These are phyloP conservation scores for Saccharomyces hybrid DNA, from an alignment of 1,139 yeast species.

Conservation along the genomic window DNA sequence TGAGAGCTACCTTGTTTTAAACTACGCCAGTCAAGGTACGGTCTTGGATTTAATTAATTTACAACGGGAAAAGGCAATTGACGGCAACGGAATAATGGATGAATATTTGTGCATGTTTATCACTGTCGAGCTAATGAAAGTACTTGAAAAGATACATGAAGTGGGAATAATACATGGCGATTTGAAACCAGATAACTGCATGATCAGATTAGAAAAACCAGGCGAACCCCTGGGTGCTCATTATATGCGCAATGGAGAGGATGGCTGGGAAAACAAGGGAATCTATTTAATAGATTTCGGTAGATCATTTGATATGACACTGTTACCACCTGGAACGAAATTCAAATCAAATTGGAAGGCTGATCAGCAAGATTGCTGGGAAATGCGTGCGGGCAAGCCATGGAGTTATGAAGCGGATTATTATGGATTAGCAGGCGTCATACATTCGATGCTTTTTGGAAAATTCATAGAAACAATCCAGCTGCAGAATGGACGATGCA, in stretches of 20 bases:
- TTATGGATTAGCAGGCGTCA: conserved; percentile 70
- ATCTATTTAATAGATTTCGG: conserved; percentile 76
- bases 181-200: conserved; percentile 78
- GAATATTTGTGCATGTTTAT: conserved; percentile 61
- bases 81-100: conserved; percentile 34
- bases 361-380: conserved; percentile 71
- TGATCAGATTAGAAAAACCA: conserved; percentile 50
- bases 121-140: conserved; percentile 53
- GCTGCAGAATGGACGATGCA: conserved; percentile 29
- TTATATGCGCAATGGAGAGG: conserved; percentile 34
- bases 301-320: conserved; percentile 62
- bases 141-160: conserved; percentile 55
- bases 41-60: conserved; percentile 62
- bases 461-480: conserved; percentile 44
- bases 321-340: conserved; percentile 45
- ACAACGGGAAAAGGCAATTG: conserved; percentile 30
- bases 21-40: conserved; percentile 69
- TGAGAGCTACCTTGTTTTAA: conserved; percentile 67
- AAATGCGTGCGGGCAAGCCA: conserved; percentile 51
- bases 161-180: conserved; percentile 77
- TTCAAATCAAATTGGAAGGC: conserved; percentile 59
- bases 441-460: conserved; percentile 70
- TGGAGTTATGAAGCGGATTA: conserved; percentile 87
- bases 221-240: conserved; percentile 18
- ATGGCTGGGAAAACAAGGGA: conserved; percentile 51